These are phyloP conservation scores for Orbilia ellipsospora DNA, from an alignment of 2,329 filamentous ascomycete species.

Conservation along the genomic window DNA sequence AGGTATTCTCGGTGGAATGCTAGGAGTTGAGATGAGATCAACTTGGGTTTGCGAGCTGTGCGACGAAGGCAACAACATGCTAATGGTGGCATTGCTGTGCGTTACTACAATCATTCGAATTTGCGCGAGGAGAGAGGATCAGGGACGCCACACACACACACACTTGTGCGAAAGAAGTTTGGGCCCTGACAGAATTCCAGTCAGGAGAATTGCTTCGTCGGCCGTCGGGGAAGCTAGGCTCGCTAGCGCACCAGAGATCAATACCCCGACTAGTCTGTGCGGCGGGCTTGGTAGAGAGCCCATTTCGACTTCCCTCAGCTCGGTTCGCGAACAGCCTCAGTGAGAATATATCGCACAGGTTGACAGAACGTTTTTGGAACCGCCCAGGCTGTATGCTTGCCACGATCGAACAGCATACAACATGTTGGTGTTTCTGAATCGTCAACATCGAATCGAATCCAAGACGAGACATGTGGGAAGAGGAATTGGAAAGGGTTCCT, in stretches of 20 bases:
- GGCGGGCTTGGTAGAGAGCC: constrained; percentile 18
- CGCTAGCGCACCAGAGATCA: constrained; percentile 24
- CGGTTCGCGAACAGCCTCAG: not conserved
- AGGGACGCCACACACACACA: constrained; percentile 1
- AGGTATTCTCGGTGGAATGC: constrained; percentile 44
- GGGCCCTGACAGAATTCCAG: constrained; percentile 38
- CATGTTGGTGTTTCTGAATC: constrained; percentile 7
- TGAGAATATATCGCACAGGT: not conserved
- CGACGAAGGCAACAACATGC: not conserved
- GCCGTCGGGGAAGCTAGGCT: not conserved
- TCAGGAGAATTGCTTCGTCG: constrained; percentile 24
- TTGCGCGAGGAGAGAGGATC: not conserved
- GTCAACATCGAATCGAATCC: not conserved
- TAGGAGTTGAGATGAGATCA: constrained; percentile 27
- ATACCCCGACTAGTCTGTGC: constrained; percentile 45
- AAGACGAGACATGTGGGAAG: not conserved
- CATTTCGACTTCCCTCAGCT: constrained; percentile 18
- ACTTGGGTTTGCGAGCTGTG: constrained; percentile 22
- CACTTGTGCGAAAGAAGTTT: constrained; percentile 23
- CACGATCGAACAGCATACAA: not conserved
- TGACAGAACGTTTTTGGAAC: not conserved
- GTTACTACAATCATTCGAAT: not conserved
- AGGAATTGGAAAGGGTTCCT: not conserved
- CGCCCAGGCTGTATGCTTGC: not conserved
- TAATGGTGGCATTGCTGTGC: not conserved